Percentiles rank a stretch among this genome's conserved stretches.
Evolutionary conservation across 2,329 filamentous ascomycete genomes (phyloP).

Genomic region (Sporothrix variecibatus): DNA sequence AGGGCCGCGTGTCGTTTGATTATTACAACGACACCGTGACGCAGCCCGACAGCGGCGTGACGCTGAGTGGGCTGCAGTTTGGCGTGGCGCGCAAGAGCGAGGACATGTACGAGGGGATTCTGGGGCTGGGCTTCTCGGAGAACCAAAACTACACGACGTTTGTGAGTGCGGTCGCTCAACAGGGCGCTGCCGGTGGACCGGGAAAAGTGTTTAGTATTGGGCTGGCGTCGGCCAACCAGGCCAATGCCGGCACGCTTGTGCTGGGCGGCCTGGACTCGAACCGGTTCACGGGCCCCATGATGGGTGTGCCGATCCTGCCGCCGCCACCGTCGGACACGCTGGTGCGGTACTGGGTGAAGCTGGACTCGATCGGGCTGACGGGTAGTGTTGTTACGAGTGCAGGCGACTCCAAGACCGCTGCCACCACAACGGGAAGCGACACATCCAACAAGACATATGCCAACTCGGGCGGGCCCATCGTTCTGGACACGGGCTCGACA

Average conservation of each 20-base stretch:
- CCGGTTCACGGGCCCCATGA: constrained; percentile 50
- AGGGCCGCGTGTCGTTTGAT: constrained; percentile 34
- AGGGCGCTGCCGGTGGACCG: constrained; percentile 33
- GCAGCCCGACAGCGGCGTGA: constrained; percentile 36
- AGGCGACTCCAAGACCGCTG: not conserved
- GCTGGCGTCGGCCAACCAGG: constrained; percentile 28
- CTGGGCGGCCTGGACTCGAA: constrained; percentile 46
- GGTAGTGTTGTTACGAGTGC: constrained; percentile 27
- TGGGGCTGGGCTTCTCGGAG: constrained; percentile 37
- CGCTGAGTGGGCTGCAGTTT: constrained; percentile 36
- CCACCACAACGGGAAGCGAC: constrained; percentile 11
- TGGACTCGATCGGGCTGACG: constrained; percentile 36
- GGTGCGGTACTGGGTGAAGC: constrained; percentile 41
- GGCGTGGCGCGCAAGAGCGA: constrained; percentile 36
- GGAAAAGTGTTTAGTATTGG: constrained; percentile 33
- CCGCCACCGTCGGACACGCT: constrained; percentile 30
- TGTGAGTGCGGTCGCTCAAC: constrained; percentile 36
- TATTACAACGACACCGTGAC: constrained; percentile 38
- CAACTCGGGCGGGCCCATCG: constrained; percentile 33
- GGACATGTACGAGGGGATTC: constrained; percentile 38
- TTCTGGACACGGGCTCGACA: constrained; percentile 56
- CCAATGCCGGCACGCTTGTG: constrained; percentile 33
- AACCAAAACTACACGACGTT: constrained; percentile 38
- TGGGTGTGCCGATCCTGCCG: constrained; percentile 46
- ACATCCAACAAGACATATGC: constrained; percentile 31